Evolutionary conservation across 1,139 yeast species (phyloP).

Genomic region (Williopsis jadinii): DNA sequence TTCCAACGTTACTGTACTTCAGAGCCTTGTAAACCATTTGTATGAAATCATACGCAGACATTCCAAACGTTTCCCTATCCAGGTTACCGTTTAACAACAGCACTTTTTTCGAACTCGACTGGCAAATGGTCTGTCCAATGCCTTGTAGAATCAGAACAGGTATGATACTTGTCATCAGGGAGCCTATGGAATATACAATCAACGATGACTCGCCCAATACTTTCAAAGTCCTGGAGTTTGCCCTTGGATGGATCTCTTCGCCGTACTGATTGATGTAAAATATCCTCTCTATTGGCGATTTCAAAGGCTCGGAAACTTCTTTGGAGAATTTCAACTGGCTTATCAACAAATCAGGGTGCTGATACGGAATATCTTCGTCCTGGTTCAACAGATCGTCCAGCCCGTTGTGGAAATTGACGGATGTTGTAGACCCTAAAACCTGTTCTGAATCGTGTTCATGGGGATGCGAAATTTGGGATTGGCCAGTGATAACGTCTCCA

Average conservation of each 20-base stretch:
- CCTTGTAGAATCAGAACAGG: slow-evolving; percentile 75
- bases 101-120: slow-evolving; percentile 35
- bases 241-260: slow-evolving; percentile 76
- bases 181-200: slow-evolving; percentile 76
- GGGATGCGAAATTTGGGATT: slow-evolving; percentile 91
- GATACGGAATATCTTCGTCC: slow-evolving; percentile 43
- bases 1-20: slow-evolving; percentile 20
- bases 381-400: slow-evolving; percentile 2
- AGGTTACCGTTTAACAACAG: slow-evolving; percentile 62
- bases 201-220: slow-evolving; percentile 46
- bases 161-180: slow-evolving; percentile 77
- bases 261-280: slow-evolving; percentile 86
- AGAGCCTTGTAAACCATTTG: slow-evolving; percentile 42
- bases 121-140: slow-evolving; percentile 49
- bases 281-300: slow-evolving; percentile 69
- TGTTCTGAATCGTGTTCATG: slow-evolving; percentile 9
- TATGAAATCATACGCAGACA: slow-evolving; percentile 55
- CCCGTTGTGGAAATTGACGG: slow-evolving; percentile 11
- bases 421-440: slow-evolving; percentile 5
- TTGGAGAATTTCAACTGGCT: slow-evolving; percentile 73
- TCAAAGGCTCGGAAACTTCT: slow-evolving; percentile 48
- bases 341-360: slow-evolving; percentile 69
- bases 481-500: slow-evolving; percentile 83
- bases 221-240: slow-evolving; percentile 56
- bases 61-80: slow-evolving; percentile 72